Evolutionary conservation across 2,329 filamentous ascomycete genomes (phyloP).

Genomic region (Exophiala aquamarina): DNA sequence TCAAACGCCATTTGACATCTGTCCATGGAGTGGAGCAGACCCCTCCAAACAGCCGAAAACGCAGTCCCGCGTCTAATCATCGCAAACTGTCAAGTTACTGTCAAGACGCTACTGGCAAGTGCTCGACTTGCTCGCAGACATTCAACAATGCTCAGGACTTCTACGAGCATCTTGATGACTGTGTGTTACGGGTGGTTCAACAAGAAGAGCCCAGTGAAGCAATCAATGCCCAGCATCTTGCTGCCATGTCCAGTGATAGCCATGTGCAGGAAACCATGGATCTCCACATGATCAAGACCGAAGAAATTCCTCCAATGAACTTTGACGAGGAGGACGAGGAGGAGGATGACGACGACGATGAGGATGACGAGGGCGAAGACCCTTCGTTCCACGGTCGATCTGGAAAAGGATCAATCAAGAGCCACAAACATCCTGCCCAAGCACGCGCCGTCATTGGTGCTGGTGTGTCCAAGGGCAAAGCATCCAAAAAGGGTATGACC

Average conservation of each 20-base stretch:
- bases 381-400: slow-evolving; percentile 39
- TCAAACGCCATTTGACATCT: slow-evolving; percentile 88
- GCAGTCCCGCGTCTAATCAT: slow-evolving; percentile 51
- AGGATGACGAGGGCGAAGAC: slow-evolving; percentile 51
- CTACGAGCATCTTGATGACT: slow-evolving; percentile 87
- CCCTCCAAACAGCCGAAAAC: slow-evolving; percentile 86
- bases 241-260: slow-evolving; percentile 61
- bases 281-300: slow-evolving; percentile 54
- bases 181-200: slow-evolving; percentile 63
- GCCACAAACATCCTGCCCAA: slow-evolving; percentile 53
- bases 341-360: slow-evolving; percentile 61
- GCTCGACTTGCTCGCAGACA: slow-evolving; percentile 83
- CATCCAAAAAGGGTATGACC: slow-evolving; percentile 67
- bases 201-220: slow-evolving; percentile 58
- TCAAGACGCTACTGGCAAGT: slow-evolving; percentile 78
- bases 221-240: slow-evolving; percentile 56
- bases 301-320: slow-evolving; percentile 42
- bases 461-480: slow-evolving; percentile 43
- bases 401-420: slow-evolving; percentile 48
- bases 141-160: slow-evolving; percentile 92
- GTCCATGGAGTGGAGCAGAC: slow-evolving; percentile 93
- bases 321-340: slow-evolving; percentile 47
- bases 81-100: slow-evolving; percentile 72
- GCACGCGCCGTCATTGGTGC: slow-evolving; percentile 53
- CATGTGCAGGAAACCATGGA: slow-evolving; percentile 59